Percentiles rank a stretch among this genome's conserved stretches.
These are phyloP conservation scores for Imleria badia DNA, from an alignment of 768 basidiomycete species.

Conservation along the genomic window DNA sequence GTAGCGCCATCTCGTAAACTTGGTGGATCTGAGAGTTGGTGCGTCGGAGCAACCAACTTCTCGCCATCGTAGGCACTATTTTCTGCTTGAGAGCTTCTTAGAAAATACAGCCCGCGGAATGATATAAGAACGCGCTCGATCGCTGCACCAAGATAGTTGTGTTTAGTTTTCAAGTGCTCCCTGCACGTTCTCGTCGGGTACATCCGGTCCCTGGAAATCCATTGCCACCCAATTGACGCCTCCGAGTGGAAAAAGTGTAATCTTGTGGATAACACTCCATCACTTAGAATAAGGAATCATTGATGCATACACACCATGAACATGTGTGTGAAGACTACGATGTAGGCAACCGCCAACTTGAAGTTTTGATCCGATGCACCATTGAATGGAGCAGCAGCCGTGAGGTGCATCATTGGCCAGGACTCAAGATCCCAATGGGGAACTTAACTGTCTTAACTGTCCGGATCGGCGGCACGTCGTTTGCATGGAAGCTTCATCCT, in stretches of 20 bases:
- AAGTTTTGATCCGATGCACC: conserved; percentile 52
- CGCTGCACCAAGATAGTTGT: conserved; percentile 22
- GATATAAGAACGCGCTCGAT: conserved; percentile 11
- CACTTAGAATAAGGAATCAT: neutral
- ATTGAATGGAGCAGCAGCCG: conserved; percentile 61
- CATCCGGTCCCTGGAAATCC: conserved; percentile 67
- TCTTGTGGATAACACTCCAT: conserved; percentile 29
- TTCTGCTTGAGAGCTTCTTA: neutral
- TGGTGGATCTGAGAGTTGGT: neutral
- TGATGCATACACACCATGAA: conserved; percentile 46
- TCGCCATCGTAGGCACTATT: conserved; percentile 5
- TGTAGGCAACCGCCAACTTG: conserved; percentile 69
- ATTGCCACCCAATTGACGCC: conserved; percentile 51
- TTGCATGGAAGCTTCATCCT: too few relatives aligned
- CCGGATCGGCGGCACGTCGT: too few relatives aligned
- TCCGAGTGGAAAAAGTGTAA: conserved; percentile 67
- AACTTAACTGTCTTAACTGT: too few relatives aligned
- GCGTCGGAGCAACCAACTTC: neutral
- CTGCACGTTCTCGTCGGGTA: conserved; percentile 54
- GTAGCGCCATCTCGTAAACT: neutral
- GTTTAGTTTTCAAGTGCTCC: conserved; percentile 42
- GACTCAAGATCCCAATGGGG: too few relatives aligned
- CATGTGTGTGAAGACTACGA: conserved; percentile 60
- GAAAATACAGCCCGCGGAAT: neutral
- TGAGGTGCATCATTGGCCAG: conserved; percentile 32